Base-by-base conservation (phyloP, 768 basidiomycete genomes). In the Tulasnella sp. region DNA sequence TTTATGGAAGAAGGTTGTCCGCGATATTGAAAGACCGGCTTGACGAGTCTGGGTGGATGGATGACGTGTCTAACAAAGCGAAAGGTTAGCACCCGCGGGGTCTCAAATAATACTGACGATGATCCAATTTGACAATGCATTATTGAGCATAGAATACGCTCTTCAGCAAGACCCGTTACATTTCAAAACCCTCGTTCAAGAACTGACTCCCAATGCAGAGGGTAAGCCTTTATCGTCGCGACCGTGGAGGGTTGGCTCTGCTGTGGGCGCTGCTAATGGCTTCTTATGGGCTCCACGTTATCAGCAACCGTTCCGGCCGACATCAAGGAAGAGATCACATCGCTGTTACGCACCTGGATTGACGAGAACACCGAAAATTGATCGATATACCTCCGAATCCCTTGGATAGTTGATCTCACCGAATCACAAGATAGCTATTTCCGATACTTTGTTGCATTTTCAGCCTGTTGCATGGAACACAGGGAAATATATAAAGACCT, bases 121-220 rank as follows among this genome's bases (percentile, higher is more conserved):
- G 49, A 5, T 19, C 49, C 27, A 15, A 51, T 8, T n/a, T 23
- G 15, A 4, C 1, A n/a, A 26, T 4, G 27, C 49, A 26, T 41
- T 3, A 21, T 29, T 3, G 17, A 5, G 15, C 11, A 13, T 27
- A 56, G 54, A 56, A 44, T 27, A 23, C n/a, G 54, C 54, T 26
- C 54, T 21, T 3, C 54, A 56, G 27, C 54, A 56, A 42, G 38
- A 42, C 17, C 38, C 21, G n/a, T 42, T 56, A 15, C 55, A 56
- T 30, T 56, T 56, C 43, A 42, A 56, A 27, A 13, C 55, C 7
- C 55, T 56, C 13, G 44, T 56, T 24, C 41, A 34, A 19, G 55
- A 56, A 23, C 15, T 56, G 2, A 43, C 44, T 9, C 55, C 55
- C 55, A 56, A 56, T 15, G 55, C 55, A 19, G 55, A 56, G 44